Conservation (phyloP, 169 alveolate genomes). For the Plasmodium fragile region DNA sequence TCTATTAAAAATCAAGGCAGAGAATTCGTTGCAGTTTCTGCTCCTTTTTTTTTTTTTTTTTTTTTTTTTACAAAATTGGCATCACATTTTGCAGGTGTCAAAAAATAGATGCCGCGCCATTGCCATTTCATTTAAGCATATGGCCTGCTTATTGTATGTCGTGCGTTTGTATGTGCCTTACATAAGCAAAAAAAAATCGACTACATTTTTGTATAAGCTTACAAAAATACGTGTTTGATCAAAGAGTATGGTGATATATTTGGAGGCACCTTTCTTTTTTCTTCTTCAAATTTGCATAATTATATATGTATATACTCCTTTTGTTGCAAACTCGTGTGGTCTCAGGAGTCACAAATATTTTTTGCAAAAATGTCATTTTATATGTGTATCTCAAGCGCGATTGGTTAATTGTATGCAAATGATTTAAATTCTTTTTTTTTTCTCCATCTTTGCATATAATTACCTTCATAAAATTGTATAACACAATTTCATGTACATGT, state of each 20-base stretch:
- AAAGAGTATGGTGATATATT: background rate
- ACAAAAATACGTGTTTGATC: background rate
- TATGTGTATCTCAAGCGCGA: background rate
- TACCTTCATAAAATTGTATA: background rate
- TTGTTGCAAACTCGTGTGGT: background rate
- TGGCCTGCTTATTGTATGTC: background rate
- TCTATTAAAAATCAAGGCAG: background rate
- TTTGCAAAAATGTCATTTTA: background rate
- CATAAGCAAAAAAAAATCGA: background rate
- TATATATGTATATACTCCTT: background rate
- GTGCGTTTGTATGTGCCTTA: background rate
- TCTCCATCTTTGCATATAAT: background rate
- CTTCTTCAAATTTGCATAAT: background rate
- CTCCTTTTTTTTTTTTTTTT: background rate
- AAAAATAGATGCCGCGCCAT: background rate
- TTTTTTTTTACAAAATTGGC: background rate
- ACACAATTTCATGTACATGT: background rate
- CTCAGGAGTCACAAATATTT: constrained; percentile 7
- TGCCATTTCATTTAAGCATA: background rate
- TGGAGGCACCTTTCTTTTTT: background rate
- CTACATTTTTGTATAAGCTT: background rate
- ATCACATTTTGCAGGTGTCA: background rate
- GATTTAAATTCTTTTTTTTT: background rate
- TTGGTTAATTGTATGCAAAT: background rate
- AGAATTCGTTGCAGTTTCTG: background rate